Conservation (phyloP, 306 rosid genomes). For the Lithocarpus polystachyus region DNA sequence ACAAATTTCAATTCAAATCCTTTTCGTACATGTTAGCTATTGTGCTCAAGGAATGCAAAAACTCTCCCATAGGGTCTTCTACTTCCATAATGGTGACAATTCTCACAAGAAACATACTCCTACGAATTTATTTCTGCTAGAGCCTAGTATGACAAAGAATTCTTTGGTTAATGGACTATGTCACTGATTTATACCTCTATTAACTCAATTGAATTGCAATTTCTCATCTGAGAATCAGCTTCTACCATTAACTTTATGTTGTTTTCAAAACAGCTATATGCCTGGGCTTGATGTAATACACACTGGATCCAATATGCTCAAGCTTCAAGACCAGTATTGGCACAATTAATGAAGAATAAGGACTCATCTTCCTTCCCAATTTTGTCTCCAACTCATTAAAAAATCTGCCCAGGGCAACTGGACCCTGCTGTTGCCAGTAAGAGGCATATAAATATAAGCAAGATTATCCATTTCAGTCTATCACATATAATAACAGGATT, state of each 20-base stretch:
- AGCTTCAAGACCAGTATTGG: constrained; percentile 65
- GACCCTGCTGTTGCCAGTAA: constrained; percentile 23
- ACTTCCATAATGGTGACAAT: not conserved
- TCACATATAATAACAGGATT: not conserved
- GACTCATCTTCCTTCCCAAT: constrained; percentile 87
- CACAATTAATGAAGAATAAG: constrained; percentile 71
- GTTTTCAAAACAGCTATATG: constrained; percentile 15
- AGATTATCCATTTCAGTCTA: not conserved
- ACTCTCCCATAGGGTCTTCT: not conserved
- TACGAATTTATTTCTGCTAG: not conserved
- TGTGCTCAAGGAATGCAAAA: not conserved
- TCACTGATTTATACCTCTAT: not conserved
- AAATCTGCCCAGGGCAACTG: constrained; percentile 54
- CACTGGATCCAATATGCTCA: constrained; percentile 68
- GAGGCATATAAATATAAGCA: not conserved
- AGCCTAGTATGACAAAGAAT: not conserved
- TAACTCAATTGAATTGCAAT: not conserved
- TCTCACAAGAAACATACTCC: not conserved
- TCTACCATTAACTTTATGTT: constrained; percentile 6
- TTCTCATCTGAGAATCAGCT: not conserved
- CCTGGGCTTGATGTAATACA: constrained; percentile 55
- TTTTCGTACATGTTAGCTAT: not conserved
- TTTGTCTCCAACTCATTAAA: constrained; percentile 87
- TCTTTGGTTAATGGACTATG: not conserved
- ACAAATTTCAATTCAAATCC: too few species aligned